Conservation (phyloP, 805 yeast species). For the Isabelozyma heimii region DNA sequence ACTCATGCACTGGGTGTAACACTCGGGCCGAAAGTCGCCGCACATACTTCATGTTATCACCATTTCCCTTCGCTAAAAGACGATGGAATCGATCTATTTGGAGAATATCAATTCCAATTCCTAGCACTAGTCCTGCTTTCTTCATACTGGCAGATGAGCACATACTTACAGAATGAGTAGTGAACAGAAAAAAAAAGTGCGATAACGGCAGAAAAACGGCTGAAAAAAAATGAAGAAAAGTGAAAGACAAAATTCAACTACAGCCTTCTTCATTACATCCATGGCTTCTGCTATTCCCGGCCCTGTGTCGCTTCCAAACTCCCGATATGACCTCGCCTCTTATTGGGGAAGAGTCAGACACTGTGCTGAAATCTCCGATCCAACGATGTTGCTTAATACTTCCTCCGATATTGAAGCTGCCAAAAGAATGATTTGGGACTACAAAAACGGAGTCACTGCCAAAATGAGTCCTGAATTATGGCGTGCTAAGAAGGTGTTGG, state of each 20-base stretch:
- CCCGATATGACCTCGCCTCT: slow-evolving; percentile 74
- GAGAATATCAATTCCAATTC: slow-evolving; percentile 60
- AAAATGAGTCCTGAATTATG: slow-evolving; percentile 79
- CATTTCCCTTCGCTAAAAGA: slow-evolving; percentile 32
- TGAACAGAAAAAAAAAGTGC: neutral
- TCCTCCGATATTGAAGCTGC: slow-evolving; percentile 61
- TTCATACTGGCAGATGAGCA: neutral
- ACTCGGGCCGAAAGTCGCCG: slow-evolving; percentile 44
- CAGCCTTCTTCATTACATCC: neutral
- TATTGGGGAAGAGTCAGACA: slow-evolving; percentile 95
- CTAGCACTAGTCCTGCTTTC: slow-evolving; percentile 20
- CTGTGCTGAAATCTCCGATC: slow-evolving; percentile 90
- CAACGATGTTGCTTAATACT: slow-evolving; percentile 79
- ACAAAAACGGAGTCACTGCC: slow-evolving; percentile 62
- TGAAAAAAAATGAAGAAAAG: neutral
- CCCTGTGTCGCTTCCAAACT: slow-evolving; percentile 72
- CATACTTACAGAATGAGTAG: neutral
- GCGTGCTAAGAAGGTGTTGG: slow-evolving; percentile 83
- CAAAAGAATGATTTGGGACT: slow-evolving; percentile 63
- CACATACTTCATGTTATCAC: slow-evolving; percentile 21
- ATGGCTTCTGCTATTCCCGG: slow-evolving; percentile 94
- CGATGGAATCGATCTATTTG: slow-evolving; percentile 43
- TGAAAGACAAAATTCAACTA: neutral
- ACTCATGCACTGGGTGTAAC: slow-evolving; percentile 49
- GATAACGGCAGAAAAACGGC: neutral